A percentile compares a stretch with the other conserved stretches of the same genome.
These are phyloP conservation scores for Amauroascus niger DNA, from an alignment of 2,329 filamentous ascomycete species.

Conservation along the genomic window DNA sequence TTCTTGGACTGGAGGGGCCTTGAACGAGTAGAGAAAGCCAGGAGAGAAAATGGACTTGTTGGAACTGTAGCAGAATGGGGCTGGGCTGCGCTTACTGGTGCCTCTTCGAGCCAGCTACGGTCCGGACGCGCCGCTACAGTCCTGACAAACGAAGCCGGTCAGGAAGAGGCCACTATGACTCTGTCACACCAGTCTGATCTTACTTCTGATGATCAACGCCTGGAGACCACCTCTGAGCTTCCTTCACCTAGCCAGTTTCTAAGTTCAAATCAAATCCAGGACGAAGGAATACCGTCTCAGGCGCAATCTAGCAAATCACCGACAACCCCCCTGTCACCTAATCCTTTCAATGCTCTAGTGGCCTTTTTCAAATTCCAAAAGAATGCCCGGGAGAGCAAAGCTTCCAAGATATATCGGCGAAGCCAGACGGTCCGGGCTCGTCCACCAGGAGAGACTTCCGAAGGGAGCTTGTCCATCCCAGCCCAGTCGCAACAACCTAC, in stretches of 20 bases:
- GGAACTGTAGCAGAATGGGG: slow-evolving; percentile 90
- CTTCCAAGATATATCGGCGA: slow-evolving; percentile 59
- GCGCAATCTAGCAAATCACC: slow-evolving; percentile 3
- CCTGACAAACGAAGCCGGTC: slow-evolving; percentile 1
- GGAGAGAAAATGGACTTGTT: slow-evolving; percentile 81
- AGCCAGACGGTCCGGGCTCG: slow-evolving; percentile 58
- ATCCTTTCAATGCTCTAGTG: slow-evolving; percentile 55
- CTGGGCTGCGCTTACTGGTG: slow-evolving; percentile 79
- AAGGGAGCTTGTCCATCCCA: background rate
- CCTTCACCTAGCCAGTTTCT: slow-evolving; percentile 19
- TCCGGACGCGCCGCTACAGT: slow-evolving; percentile 16
- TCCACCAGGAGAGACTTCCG: background rate
- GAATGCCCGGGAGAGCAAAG: slow-evolving; percentile 32
- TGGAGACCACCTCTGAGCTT: slow-evolving; percentile 10
- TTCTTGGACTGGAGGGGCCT: slow-evolving; percentile 96
- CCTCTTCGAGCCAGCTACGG: slow-evolving; percentile 45
- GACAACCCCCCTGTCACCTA: slow-evolving; percentile 27
- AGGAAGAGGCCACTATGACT: slow-evolving; percentile 7
- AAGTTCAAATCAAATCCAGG: background rate
- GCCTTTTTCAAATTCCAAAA: slow-evolving; percentile 59
- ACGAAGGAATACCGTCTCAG: background rate
- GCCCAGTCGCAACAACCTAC: background rate
- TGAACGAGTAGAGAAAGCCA: slow-evolving; percentile 85
- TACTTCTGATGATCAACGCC: slow-evolving; percentile 2
- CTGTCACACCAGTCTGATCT: background rate